phyloP scores from a whole-genome alignment of 2,329 filamentous ascomycete species.

The Exophiala spinifera region DNA sequence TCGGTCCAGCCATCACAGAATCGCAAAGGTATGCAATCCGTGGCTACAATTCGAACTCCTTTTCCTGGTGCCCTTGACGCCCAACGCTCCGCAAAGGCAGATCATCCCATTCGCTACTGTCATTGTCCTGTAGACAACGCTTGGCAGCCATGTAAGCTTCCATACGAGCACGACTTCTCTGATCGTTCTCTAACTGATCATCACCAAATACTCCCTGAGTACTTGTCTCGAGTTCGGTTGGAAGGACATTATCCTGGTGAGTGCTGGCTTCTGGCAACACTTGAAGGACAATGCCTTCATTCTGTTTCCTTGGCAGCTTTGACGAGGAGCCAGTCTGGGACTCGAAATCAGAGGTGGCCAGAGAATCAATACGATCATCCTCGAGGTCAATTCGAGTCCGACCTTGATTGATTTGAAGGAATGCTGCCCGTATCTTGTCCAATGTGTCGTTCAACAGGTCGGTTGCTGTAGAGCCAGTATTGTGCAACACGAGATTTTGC shows the following conservation, averaged over 20 bases:
- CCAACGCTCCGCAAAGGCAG: slow-evolving; percentile 24
- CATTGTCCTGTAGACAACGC: slow-evolving; percentile 16
- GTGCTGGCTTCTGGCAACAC: not conserved
- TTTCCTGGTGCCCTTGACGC: slow-evolving; percentile 16
- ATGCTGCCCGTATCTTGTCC: not conserved
- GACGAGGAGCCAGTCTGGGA: not conserved
- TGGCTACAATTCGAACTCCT: slow-evolving; percentile 21
- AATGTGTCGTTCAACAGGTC: not conserved
- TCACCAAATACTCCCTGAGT: not conserved
- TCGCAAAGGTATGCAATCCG: not conserved
- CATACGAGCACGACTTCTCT: slow-evolving; percentile 10
- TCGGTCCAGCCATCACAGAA: not conserved
- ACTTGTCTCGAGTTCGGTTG: too few relatives aligned
- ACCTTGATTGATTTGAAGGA: slow-evolving; percentile 1
- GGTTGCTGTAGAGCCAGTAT: not conserved
- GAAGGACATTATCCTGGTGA: not conserved
- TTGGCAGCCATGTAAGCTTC: slow-evolving; percentile 24
- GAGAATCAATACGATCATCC: not conserved
- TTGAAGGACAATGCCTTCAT: not conserved
- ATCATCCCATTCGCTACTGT: slow-evolving; percentile 21
- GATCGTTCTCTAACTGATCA: slow-evolving; percentile 1
- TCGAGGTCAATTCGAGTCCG: not conserved
- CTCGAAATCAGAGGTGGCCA: not conserved
- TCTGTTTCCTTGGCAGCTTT: not conserved
- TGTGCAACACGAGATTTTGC: not conserved